A percentile compares a stretch with the other conserved stretches of the same genome.
Conservation (phyloP, 1,139 yeast genomes). For the Wickerhamomyces sp. region DNA sequence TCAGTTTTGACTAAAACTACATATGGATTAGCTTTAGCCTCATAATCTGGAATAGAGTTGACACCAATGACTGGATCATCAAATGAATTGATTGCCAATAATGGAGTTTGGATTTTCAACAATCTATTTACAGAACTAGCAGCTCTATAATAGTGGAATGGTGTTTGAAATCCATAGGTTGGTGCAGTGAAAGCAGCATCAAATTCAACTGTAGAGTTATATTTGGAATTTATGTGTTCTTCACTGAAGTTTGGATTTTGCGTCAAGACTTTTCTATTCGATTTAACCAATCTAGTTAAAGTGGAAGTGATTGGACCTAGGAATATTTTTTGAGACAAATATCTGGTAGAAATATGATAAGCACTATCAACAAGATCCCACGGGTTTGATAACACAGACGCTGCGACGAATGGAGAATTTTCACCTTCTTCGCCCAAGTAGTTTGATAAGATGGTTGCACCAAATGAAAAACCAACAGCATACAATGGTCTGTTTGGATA, state of each 20-base stretch:
- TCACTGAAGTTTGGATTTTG: constrained; percentile 29
- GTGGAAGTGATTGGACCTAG: constrained; percentile 64
- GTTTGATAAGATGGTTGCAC: constrained; percentile 76
- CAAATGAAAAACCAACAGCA: constrained; percentile 81
- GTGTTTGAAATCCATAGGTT: constrained; percentile 65
- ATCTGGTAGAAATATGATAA: constrained; percentile 43
- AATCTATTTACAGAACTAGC: constrained; percentile 63
- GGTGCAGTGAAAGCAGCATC: constrained; percentile 72
- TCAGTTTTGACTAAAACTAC: constrained; percentile 61
- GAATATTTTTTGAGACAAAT: constrained; percentile 59
- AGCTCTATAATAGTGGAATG: constrained; percentile 65
- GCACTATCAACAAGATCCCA: constrained; percentile 75
- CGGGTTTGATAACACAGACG: constrained; percentile 68
- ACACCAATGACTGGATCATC: constrained; percentile 84
- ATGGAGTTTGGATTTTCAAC: constrained; percentile 56
- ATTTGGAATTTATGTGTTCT: constrained; percentile 32
- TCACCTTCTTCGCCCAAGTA: constrained; percentile 71
- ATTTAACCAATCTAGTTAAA: constrained; percentile 54
- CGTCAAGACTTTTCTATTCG: constrained; percentile 51
- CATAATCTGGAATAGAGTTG: constrained; percentile 57
- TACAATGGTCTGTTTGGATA: constrained; percentile 74
- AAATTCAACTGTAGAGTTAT: constrained; percentile 46
- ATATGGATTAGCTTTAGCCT: constrained; percentile 64
- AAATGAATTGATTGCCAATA: constrained; percentile 59
- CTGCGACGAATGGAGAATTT: constrained; percentile 52